Evolutionary conservation across 1,284 basidiomycete genomes (phyloP), one percentile per base, ranked within the genome.

Genomic region (Ustilago tritici): DNA sequence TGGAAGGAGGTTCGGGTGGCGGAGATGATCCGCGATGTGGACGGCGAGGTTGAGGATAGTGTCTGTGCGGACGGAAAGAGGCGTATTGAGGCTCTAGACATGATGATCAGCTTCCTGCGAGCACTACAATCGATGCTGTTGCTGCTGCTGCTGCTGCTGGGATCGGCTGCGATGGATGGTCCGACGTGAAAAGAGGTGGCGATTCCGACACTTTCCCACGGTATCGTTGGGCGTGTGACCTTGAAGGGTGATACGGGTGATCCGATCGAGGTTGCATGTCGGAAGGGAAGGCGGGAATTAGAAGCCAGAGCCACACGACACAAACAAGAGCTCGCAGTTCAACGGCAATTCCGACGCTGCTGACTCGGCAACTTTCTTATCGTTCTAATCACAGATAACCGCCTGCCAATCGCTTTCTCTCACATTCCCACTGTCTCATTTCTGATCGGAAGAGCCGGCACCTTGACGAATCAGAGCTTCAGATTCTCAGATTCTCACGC

Each of bases 71-170:
- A 63, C n/a, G 60, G 3, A 1, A 72, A 14, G 12, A 73, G 56
- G 9, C 58, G 65, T 3, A 60, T 46, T 3, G 65, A 73, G 55
- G 70, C 31, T 2, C 58, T 35, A 28, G 70, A 61, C 70, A 73
- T 73, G 32, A 58, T 54, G n/a, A 32, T 28, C 34, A 35, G 12
- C n/a, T 31, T 19, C 23, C 32, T 17, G 12, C 3, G 12, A 28
- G 23, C 23, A 28, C 23, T 28, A 28, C 23, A 28, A 28, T 28
- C 23, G 23, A 28, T 28, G 23, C 23, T 28, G 23, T 3, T 28
- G 23, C 23, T 23, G 23, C 23, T 23, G 40, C 40, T 12, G 40
- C 11, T 6, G 14, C 40, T 41, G 14, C n/a, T 15, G 1, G 40
- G 12, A 28, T 28, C 23, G 23, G 23, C 23, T 28, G 23, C 23